These are phyloP conservation scores for Cryptomeria japonica DNA, from an alignment of 75 land plant species.

Conservation along the genomic window DNA sequence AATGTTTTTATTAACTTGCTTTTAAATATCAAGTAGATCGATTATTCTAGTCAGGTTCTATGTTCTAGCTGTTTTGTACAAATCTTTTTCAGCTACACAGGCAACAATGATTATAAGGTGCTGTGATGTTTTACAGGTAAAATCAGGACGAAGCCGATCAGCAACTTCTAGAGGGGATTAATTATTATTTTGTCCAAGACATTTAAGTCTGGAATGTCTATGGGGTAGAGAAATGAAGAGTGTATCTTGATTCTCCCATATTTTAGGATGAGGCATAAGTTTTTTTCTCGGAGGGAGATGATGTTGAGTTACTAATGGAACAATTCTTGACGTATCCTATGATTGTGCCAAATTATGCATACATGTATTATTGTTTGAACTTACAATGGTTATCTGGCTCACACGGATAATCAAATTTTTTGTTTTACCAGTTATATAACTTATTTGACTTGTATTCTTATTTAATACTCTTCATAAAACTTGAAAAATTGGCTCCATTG, in stretches of 20 bases:
- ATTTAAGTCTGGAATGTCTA: neutral
- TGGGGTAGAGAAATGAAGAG: neutral
- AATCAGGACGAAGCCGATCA: neutral
- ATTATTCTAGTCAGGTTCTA: neutral
- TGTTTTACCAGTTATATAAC: neutral
- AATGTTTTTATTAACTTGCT: neutral
- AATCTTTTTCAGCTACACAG: neutral
- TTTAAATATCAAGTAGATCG: neutral
- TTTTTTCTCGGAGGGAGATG: neutral
- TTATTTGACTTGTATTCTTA: neutral
- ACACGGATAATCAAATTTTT: neutral
- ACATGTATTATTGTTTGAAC: neutral
- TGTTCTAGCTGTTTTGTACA: neutral
- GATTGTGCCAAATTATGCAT: neutral
- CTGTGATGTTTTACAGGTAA: neutral
- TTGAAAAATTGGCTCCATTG: neutral
- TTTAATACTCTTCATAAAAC: neutral
- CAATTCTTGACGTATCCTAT: neutral
- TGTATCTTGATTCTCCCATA: neutral
- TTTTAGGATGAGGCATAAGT: neutral
- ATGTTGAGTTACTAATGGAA: neutral
- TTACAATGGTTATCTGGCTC: neutral
- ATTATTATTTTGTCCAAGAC: neutral
- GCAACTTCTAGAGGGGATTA: neutral
- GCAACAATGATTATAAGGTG: neutral